Conservation (phyloP, 2,329 filamentous ascomycete species). For the Fusarium euwallaceae region DNA sequence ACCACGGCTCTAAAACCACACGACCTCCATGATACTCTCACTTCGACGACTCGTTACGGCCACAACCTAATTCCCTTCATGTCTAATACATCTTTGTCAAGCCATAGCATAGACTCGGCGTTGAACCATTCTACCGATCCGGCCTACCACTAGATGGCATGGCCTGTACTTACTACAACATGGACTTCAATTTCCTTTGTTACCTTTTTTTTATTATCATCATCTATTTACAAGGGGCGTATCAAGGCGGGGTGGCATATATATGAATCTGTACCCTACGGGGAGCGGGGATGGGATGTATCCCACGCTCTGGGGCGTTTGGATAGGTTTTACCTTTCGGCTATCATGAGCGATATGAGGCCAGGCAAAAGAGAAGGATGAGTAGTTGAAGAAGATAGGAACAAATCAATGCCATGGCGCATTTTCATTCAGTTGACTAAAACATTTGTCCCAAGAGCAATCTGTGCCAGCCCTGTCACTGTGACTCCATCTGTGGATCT, state of each 20-base stretch:
- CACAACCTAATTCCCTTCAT: conserved; percentile 43
- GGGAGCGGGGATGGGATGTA: conserved; percentile 35
- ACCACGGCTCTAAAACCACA: conserved; percentile 35
- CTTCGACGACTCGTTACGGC: conserved; percentile 43
- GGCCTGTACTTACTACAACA: conserved; percentile 47
- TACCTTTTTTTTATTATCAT: conserved; percentile 25
- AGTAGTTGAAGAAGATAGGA: conserved; percentile 37
- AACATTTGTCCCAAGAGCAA: background rate
- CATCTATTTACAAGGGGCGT: conserved; percentile 45
- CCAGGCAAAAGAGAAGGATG: conserved; percentile 43
- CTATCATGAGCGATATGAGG: conserved; percentile 46
- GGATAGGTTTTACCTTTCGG: conserved; percentile 37
- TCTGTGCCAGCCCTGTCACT: background rate
- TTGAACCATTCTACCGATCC: conserved; percentile 43
- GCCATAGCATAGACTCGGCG: conserved; percentile 53
- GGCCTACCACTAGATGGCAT: conserved; percentile 32
- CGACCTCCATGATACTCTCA: conserved; percentile 44
- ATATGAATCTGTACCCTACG: conserved; percentile 41
- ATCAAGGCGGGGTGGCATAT: conserved; percentile 41
- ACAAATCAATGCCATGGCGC: conserved; percentile 43
- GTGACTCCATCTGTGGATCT: background rate
- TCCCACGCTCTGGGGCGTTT: conserved; percentile 46
- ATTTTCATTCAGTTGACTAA: conserved; percentile 29
- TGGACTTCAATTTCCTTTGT: conserved; percentile 43
- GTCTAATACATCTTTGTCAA: conserved; percentile 47